Conservation (phyloP, 2,329 filamentous ascomycete genomes). For the Zarea fungicola region DNA sequence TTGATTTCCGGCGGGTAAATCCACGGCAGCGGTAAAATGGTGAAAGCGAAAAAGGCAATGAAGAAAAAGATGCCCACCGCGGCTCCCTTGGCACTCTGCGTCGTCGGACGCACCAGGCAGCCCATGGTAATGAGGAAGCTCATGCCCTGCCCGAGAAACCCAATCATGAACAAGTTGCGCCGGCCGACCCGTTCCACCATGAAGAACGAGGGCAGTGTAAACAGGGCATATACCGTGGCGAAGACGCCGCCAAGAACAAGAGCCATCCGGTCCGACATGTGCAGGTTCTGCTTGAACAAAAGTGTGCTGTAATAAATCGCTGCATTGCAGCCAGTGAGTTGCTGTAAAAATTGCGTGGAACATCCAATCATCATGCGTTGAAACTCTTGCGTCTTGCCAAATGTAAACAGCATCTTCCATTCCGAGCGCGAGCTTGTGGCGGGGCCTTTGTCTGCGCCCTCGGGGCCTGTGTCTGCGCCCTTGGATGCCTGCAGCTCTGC, state of each 20-base stretch:
- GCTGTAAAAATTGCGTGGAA: slow-evolving; percentile 57
- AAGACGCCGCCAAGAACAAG: slow-evolving; percentile 47
- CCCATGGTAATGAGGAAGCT: slow-evolving; percentile 59
- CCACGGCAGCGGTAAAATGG: slow-evolving; percentile 61
- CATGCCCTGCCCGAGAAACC: slow-evolving; percentile 42
- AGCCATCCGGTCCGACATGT: slow-evolving; percentile 25
- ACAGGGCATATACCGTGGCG: slow-evolving; percentile 52
- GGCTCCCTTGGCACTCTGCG: slow-evolving; percentile 59
- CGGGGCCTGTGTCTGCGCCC: too few species aligned
- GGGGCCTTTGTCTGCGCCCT: too few species aligned
- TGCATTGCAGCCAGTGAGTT: slow-evolving; percentile 54
- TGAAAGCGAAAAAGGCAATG: slow-evolving; percentile 63
- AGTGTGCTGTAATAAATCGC: slow-evolving; percentile 59
- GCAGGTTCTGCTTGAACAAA: slow-evolving; percentile 45
- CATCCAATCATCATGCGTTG: slow-evolving; percentile 58
- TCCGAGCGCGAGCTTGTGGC: too few species aligned
- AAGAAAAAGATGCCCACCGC: slow-evolving; percentile 65
- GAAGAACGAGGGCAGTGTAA: slow-evolving; percentile 51
- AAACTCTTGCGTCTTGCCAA: slow-evolving; percentile 61
- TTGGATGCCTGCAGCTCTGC: slow-evolving; percentile 27
- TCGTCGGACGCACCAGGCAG: slow-evolving; percentile 59
- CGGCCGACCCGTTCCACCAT: slow-evolving; percentile 43
- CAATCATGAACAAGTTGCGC: slow-evolving; percentile 40
- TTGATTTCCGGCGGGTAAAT: slow-evolving; percentile 52
- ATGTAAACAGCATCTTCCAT: slow-evolving; percentile 49